Evolutionary conservation across 2,329 filamentous ascomycete species (phyloP), one percentile per base, ranked within the genome.

Genomic region (Paecilomyces sp.): DNA sequence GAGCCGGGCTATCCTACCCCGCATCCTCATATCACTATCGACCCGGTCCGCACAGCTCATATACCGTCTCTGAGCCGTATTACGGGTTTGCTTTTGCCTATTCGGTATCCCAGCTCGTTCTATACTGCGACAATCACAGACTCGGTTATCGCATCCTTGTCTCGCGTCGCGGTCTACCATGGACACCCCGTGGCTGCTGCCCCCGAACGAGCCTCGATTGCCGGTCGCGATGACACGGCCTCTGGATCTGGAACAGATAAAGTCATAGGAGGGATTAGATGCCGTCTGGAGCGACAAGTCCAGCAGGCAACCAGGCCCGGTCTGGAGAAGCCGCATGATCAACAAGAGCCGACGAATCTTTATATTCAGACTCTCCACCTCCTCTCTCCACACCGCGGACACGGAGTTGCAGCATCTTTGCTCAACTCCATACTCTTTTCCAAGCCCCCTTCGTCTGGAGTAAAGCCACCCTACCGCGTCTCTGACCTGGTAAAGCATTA

Each of bases 281-380:
- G 79, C 66, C 74, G 78, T 3, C 64, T 81, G 4, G 79, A 80
- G 65, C 70, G 70, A 22, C 57, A 47, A 47, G 18, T 72, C 2
- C 64, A 64, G 22, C 60, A 60, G n/a, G 59, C 64, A 30, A 57
- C 56, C 7, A 55, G 62, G 22, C 59, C 55, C 54, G 54, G 61
- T 62, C 33, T 58, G 15, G 52, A 54, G 24, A 56, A 62, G 22
- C 24, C 11, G 55, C 41, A 54, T 57, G 28, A 25, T 24, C 59
- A 62, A 9, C 60, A 61, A 30, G 62, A 68, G 24, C 68, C 68
- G 6, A 74, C 72, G 7, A 79, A 79, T 61, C 75, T 88, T 31
- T 88, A 88, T 71, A 84, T 88, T 57, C 83, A 84, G 60, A 86
- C 85, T 0, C 74, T 88, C 5, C 80, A 81, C 41, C 73, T 87